These are phyloP conservation scores for Endocalyx cinctus DNA, from an alignment of 2,329 filamentous ascomycete genomes.

Conservation along the genomic window DNA sequence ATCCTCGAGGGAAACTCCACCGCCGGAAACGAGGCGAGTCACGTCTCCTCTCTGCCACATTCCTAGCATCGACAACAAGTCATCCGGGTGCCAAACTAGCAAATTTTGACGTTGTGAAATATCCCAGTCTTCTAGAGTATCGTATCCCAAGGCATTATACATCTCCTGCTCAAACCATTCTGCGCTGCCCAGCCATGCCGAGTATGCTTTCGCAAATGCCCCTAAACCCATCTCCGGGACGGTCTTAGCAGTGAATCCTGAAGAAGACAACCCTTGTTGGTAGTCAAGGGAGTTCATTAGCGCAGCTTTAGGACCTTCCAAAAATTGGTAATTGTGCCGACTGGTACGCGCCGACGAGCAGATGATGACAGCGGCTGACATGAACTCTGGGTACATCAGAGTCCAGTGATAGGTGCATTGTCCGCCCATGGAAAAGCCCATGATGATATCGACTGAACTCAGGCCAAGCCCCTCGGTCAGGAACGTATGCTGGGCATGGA, in stretches of 20 bases:
- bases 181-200: conserved; percentile 27
- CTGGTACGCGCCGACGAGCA: conserved; percentile 47
- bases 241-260: no score
- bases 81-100: no score
- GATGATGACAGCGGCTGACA: conserved; percentile 40
- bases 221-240: conserved; percentile 22
- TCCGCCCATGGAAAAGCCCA: conserved; percentile 56
- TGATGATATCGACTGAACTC: conserved; percentile 37
- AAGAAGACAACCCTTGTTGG: conserved; percentile 27
- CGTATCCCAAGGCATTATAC: conserved; percentile 29
- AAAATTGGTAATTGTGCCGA: conserved; percentile 49
- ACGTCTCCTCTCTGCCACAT: conserved; percentile 40
- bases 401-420: conserved; percentile 50
- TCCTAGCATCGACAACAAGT: conserved; percentile 30
- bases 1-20: conserved; percentile 12
- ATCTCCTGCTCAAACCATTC: conserved; percentile 34
- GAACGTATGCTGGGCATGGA: conserved; percentile 43
- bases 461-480: conserved; percentile 40
- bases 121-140: conserved; percentile 18
- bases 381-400: conserved; percentile 44
- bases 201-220: conserved; percentile 31
- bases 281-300: conserved; percentile 39
- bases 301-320: conserved; percentile 48
- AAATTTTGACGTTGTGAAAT: no score
- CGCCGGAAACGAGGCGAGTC: conserved; percentile 7